These are phyloP conservation scores for Boletus rubescentipes DNA, from an alignment of 768 basidiomycete genomes.

Conservation along the genomic window DNA sequence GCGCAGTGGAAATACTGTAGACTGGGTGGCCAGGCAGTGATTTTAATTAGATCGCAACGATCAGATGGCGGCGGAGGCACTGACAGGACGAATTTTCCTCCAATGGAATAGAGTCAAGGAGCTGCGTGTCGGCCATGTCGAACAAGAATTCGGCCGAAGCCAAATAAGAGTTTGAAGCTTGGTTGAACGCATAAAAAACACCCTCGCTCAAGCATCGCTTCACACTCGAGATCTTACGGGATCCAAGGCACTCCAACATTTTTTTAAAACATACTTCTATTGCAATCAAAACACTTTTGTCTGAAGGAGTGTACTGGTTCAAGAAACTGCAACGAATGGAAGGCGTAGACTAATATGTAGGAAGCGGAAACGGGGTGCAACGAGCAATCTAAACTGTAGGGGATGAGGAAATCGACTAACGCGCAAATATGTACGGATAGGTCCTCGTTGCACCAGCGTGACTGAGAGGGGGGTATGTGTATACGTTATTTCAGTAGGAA, in stretches of 20 bases:
- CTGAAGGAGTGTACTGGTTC: constrained; percentile 29
- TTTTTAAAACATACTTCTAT: constrained; percentile 17
- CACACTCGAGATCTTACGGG: too few relatives aligned
- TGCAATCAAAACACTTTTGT: constrained; percentile 20
- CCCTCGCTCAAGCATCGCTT: neutral
- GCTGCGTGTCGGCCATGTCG: neutral
- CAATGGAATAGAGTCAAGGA: neutral
- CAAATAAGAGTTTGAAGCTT: neutral
- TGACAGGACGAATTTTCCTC: neutral
- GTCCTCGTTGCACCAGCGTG: constrained; percentile 22
- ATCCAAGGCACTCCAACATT: too few relatives aligned
- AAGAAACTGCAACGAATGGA: constrained; percentile 25
- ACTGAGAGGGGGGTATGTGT: constrained; percentile 25
- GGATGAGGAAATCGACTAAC: constrained; percentile 13
- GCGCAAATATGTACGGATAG: constrained; percentile 19
- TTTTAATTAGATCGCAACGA: constrained; percentile 10
- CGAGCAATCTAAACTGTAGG: constrained; percentile 22
- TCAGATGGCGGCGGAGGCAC: constrained; percentile 3
- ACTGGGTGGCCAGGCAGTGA: neutral
- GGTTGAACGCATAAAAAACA: neutral
- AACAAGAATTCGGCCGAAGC: constrained; percentile 11
- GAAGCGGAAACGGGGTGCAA: constrained; percentile 12
- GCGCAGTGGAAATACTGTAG: neutral
- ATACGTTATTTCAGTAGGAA: constrained; percentile 27
- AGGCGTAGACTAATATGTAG: constrained; percentile 22